These are phyloP conservation scores for Pleurotus tuoliensis DNA, from an alignment of 768 basidiomycete genomes.

Conservation along the genomic window DNA sequence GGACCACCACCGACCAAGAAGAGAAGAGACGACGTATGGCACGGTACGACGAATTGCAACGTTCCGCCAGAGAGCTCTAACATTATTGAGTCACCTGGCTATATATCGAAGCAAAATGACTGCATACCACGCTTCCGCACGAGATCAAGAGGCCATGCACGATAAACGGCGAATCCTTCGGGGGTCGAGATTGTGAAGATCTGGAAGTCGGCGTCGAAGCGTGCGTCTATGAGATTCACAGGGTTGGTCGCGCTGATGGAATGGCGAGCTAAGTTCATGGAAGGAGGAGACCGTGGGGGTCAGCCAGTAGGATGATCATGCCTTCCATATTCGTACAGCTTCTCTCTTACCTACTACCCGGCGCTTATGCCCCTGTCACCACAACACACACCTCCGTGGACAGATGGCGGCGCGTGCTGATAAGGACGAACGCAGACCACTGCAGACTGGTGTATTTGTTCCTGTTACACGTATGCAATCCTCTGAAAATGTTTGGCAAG, in stretches of 20 bases:
- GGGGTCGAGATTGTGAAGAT: slow-evolving; percentile 81
- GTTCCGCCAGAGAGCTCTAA: slow-evolving; percentile 79
- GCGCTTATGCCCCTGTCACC: too few relatives aligned
- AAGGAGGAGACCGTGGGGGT: slow-evolving; percentile 13
- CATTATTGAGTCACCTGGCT: slow-evolving; percentile 12
- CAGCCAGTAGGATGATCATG: neutral
- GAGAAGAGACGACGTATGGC: slow-evolving; percentile 78
- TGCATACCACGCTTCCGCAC: slow-evolving; percentile 75
- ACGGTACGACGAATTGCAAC: slow-evolving; percentile 68
- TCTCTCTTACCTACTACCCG: too few relatives aligned
- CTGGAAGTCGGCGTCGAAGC: slow-evolving; percentile 74
- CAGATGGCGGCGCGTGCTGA: too few relatives aligned
- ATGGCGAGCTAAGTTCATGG: slow-evolving; percentile 86
- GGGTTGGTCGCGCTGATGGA: slow-evolving; percentile 76
- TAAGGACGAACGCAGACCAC: too few relatives aligned
- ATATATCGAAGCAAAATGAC: slow-evolving; percentile 11
- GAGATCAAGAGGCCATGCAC: slow-evolving; percentile 68
- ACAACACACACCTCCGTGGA: too few relatives aligned
- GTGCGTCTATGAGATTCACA: slow-evolving; percentile 70
- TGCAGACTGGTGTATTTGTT: too few relatives aligned
- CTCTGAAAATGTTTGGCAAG: too few relatives aligned
- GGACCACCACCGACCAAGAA: slow-evolving; percentile 86
- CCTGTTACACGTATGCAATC: too few relatives aligned
- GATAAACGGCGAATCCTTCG: slow-evolving; percentile 82
- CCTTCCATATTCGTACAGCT: neutral